Conservation (phyloP, 257 asterid genomes). For the Capsicum chinense region DNA sequence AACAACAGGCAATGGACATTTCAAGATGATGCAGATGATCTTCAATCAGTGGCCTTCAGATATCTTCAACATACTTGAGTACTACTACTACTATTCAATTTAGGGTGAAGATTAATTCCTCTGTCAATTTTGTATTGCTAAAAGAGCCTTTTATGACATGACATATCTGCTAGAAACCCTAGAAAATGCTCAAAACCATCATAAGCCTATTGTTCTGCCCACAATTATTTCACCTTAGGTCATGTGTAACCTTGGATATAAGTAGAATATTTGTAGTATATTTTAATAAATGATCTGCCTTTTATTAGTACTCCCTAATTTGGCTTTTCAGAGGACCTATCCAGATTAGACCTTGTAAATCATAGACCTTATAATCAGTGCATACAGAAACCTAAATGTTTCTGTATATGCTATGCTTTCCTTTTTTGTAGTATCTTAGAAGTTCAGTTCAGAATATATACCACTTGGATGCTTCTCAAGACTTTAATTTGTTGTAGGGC, state of each 20-base stretch:
- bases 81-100: background rate
- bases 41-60: conserved; percentile 72
- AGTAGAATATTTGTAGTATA: conserved; percentile 29
- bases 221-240: conserved; percentile 30
- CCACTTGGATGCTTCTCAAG: background rate
- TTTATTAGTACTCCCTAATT: conserved; percentile 5
- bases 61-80: conserved; percentile 47
- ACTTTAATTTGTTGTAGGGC: background rate
- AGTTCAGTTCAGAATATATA: background rate
- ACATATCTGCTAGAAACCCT: conserved; percentile 43
- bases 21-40: conserved; percentile 68
- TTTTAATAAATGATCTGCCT: conserved; percentile 26
- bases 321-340: background rate
- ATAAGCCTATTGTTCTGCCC: conserved; percentile 28
- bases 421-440: background rate
- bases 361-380: background rate
- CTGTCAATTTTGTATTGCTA: conserved; percentile 17
- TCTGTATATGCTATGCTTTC: background rate
- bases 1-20: conserved; percentile 55
- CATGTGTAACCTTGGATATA: conserved; percentile 38
- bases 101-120: conserved; percentile 27
- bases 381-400: background rate
- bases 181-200: conserved; percentile 27
- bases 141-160: conserved; percentile 6
- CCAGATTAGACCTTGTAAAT: background rate